A percentile compares a stretch with the other conserved stretches of the same genome.
phyloP scores from a whole-genome alignment of 1,284 basidiomycete species.

The Agaricales sp. region DNA sequence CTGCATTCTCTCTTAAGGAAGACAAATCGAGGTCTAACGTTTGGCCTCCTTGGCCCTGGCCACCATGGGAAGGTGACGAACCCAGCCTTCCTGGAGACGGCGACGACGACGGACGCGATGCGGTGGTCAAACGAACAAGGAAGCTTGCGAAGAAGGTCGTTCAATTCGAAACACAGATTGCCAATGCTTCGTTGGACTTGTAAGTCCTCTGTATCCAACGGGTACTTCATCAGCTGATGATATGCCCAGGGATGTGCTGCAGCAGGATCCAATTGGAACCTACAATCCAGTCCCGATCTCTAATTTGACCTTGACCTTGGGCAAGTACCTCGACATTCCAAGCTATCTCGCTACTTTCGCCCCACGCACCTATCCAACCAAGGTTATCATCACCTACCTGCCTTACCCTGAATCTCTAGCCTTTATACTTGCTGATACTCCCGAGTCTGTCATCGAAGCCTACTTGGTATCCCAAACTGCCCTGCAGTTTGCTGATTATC shows the following conservation, averaged over 20 bases:
- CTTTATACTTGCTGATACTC: conserved; percentile 59
- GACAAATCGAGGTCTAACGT: conserved; percentile 19
- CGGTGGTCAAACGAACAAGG: conserved; percentile 33
- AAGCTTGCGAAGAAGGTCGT: conserved; percentile 70
- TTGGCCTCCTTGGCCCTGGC: conserved; percentile 87
- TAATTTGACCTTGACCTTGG: conserved; percentile 62
- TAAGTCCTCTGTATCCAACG: conserved; percentile 24
- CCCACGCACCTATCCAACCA: conserved; percentile 66
- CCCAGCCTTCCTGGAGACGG: conserved; percentile 34
- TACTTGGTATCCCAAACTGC: conserved; percentile 76
- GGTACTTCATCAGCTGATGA: conserved; percentile 2
- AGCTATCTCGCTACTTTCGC: conserved; percentile 81
- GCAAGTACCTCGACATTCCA: conserved; percentile 67
- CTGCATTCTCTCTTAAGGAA: conserved; percentile 9
- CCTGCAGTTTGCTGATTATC: conserved; percentile 52
- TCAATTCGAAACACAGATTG: conserved; percentile 74
- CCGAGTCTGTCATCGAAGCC: conserved; percentile 69
- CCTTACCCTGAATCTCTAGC: conserved; percentile 65
- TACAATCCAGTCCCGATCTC: conserved; percentile 79
- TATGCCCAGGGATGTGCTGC: conserved; percentile 41
- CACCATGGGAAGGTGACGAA: conserved; percentile 56
- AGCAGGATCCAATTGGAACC: conserved; percentile 75
- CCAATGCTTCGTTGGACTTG: conserved; percentile 73
- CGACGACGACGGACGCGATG: not conserved
- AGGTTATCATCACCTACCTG: conserved; percentile 80